Percentiles rank a stretch among this genome's conserved stretches.
phyloP scores from a whole-genome alignment of 768 basidiomycete genomes.

The Pulveroboletus frians region DNA sequence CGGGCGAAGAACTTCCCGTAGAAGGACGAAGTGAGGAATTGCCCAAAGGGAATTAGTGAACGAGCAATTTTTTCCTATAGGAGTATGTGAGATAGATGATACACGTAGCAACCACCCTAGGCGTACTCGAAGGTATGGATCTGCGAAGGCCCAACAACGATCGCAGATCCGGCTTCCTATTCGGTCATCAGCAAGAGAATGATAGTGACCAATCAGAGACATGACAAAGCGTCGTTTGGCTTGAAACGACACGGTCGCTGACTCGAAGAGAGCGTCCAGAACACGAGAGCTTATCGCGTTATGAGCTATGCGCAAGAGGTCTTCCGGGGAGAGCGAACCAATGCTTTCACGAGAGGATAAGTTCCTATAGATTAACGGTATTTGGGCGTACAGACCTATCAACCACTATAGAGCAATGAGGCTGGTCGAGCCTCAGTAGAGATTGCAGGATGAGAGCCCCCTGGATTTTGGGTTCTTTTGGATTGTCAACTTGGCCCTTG shows the following conservation, averaged over 20 bases:
- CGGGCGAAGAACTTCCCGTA: slow-evolving; percentile 87
- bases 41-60: slow-evolving; percentile 68
- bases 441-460: slow-evolving; percentile 85
- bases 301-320: slow-evolving; percentile 55
- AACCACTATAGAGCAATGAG: slow-evolving; percentile 62
- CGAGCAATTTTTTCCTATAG: slow-evolving; percentile 88
- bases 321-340: slow-evolving; percentile 48
- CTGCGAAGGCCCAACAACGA: slow-evolving; percentile 87
- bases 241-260: slow-evolving; percentile 57
- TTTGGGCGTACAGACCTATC: slow-evolving; percentile 49
- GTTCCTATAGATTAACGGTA: not conserved
- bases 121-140: slow-evolving; percentile 82
- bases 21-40: slow-evolving; percentile 65
- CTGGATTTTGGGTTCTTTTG: slow-evolving; percentile 67
- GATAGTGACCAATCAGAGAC: slow-evolving; percentile 73
- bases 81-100: slow-evolving; percentile 4
- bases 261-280: slow-evolving; percentile 72
- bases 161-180: slow-evolving; percentile 89
- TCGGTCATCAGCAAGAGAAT: slow-evolving; percentile 78
- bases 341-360: slow-evolving; percentile 42
- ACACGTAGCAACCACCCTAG: not conserved
- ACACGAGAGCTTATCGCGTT: slow-evolving; percentile 71
- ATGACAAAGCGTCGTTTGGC: slow-evolving; percentile 67
- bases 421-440: slow-evolving; percentile 61
- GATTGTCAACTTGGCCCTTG: slow-evolving; percentile 25